Conservation (phyloP, 768 basidiomycete species). For the Baorangia bicolor region DNA sequence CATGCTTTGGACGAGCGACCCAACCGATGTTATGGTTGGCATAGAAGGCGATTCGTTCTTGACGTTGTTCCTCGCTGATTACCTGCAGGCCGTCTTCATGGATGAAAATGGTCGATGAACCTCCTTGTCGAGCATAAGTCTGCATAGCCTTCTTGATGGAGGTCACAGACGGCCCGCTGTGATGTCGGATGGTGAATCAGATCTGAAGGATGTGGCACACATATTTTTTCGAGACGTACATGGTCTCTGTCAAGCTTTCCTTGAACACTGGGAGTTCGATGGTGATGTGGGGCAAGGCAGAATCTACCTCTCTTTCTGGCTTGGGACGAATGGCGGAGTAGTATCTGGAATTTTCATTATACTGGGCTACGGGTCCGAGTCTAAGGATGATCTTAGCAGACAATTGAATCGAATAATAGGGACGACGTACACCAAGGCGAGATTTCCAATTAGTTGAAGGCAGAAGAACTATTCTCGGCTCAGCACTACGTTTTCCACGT, state of each 20-base stretch:
- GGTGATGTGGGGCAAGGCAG: slow-evolving; percentile 68
- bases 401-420: background rate
- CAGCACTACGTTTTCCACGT: slow-evolving; percentile 1
- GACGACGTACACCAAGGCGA: slow-evolving; percentile 53
- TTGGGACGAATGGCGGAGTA: slow-evolving; percentile 69
- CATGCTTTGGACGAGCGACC: slow-evolving; percentile 57
- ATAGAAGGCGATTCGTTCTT: slow-evolving; percentile 51
- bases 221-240: slow-evolving; percentile 45
- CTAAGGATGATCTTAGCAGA: slow-evolving; percentile 34
- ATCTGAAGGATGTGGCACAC: background rate
- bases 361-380: slow-evolving; percentile 82
- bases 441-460: slow-evolving; percentile 62
- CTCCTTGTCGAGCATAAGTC: slow-evolving; percentile 66
- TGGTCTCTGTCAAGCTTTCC: slow-evolving; percentile 75
- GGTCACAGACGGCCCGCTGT: slow-evolving; percentile 68
- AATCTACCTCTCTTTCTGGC: slow-evolving; percentile 60
- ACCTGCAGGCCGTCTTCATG: slow-evolving; percentile 63
- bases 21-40: slow-evolving; percentile 57
- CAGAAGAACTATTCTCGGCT: slow-evolving; percentile 59
- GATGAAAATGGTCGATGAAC: slow-evolving; percentile 53
- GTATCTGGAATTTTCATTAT: slow-evolving; percentile 79
- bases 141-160: slow-evolving; percentile 66
- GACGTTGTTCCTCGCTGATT: slow-evolving; percentile 45
- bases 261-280: slow-evolving; percentile 89
- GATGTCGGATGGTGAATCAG: background rate